Conservation (phyloP, 192 early-diverging fungal species). For the Backusella psychrophila region DNA sequence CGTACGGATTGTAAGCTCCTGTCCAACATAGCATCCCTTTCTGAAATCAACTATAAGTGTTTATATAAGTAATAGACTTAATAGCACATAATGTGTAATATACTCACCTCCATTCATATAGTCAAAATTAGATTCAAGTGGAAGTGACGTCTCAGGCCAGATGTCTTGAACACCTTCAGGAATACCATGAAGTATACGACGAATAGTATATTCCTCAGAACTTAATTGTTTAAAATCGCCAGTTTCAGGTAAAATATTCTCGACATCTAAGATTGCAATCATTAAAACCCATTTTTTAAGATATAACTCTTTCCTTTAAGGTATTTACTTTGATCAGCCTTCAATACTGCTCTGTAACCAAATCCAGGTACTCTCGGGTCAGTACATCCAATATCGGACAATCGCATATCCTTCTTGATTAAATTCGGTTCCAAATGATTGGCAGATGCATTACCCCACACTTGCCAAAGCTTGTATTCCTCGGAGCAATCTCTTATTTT, state of each 20-base stretch:
- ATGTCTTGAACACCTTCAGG: conserved; percentile 89
- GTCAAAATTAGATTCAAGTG: conserved; percentile 92
- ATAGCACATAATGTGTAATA: not conserved
- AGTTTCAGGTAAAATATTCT: conserved; percentile 42
- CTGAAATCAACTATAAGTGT: conserved; percentile 78
- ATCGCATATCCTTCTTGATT: conserved; percentile 31
- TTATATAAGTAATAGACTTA: not conserved
- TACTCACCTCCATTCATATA: conserved; percentile 79
- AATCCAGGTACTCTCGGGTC: conserved; percentile 37
- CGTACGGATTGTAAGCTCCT: conserved; percentile 97
- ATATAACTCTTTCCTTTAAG: not conserved
- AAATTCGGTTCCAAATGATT: conserved; percentile 37
- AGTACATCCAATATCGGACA: conserved; percentile 37
- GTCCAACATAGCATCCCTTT: conserved; percentile 98
- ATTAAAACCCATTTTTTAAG: no score
- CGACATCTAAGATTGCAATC: not conserved
- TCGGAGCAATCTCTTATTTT: conserved; percentile 62
- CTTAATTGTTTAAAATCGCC: conserved; percentile 50
- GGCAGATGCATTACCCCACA: conserved; percentile 59
- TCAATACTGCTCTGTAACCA: conserved; percentile 25
- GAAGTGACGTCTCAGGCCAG: conserved; percentile 64
- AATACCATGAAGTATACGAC: conserved; percentile 81
- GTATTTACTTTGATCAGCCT: not conserved
- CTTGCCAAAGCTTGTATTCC: conserved; percentile 65
- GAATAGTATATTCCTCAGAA: conserved; percentile 63